These are phyloP conservation scores for Curvularia sp. DNA, from an alignment of 2,329 filamentous ascomycete species.

Conservation along the genomic window DNA sequence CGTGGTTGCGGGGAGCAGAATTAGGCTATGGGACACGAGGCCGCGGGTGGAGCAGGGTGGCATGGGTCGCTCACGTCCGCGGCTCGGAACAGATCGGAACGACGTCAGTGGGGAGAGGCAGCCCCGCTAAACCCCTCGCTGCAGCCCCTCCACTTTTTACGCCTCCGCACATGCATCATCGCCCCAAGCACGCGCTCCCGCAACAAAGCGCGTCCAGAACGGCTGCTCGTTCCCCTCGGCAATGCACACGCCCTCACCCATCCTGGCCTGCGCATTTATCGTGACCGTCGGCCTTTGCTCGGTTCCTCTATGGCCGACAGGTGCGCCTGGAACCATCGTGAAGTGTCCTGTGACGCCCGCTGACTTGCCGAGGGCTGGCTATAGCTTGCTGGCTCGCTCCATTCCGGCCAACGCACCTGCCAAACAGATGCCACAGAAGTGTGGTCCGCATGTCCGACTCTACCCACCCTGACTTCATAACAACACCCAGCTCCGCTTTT, in stretches of 20 bases:
- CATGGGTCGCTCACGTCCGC: conserved; percentile 24
- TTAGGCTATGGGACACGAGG: background rate
- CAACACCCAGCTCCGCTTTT: conserved; percentile 28
- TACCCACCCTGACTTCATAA: conserved; percentile 48
- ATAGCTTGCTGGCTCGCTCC: conserved; percentile 15
- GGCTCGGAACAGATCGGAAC: conserved; percentile 40
- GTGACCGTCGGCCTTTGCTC: conserved; percentile 13
- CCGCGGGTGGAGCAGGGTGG: background rate
- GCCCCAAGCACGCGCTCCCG: conserved; percentile 25
- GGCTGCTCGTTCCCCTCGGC: background rate
- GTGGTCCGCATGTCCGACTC: conserved; percentile 48
- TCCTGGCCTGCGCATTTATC: conserved; percentile 4
- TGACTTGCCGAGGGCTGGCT: conserved; percentile 44
- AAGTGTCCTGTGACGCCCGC: conserved; percentile 34
- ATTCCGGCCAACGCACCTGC: conserved; percentile 35
- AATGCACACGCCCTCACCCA: conserved; percentile 7
- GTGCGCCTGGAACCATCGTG: conserved; percentile 30
- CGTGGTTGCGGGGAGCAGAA: background rate
- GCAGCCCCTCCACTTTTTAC: conserved; percentile 29
- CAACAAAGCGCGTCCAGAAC: conserved; percentile 34
- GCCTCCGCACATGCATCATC: conserved; percentile 31
- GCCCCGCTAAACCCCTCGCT: conserved; percentile 29
- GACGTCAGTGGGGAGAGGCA: conserved; percentile 11
- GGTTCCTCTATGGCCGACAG: conserved; percentile 13
- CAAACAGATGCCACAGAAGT: conserved; percentile 43